A percentile compares a stretch with the other conserved stretches of the same genome.
phyloP scores from a whole-genome alignment of 2,329 filamentous ascomycete genomes.

The Salinomyces thailandicus region DNA sequence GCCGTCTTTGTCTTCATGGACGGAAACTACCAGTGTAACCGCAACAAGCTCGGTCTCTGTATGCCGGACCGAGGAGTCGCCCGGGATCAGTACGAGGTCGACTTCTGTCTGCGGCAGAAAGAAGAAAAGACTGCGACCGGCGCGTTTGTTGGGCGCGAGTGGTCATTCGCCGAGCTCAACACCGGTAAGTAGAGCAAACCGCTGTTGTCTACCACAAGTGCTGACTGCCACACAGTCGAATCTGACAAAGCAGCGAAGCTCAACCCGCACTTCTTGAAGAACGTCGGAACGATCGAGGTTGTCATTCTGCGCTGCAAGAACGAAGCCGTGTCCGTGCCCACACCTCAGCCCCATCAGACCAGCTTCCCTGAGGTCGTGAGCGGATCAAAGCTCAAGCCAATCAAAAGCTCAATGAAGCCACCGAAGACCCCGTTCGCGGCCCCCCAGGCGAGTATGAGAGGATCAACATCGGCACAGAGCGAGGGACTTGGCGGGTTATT shows the following conservation, averaged over 20 bases:
- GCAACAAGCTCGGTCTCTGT: conserved; percentile 37
- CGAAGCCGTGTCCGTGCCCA: conserved; percentile 6
- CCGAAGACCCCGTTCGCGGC: no score
- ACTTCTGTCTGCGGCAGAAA: conserved; percentile 44
- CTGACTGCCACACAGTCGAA: conserved; percentile 18
- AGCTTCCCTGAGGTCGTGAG: no score
- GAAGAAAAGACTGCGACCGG: conserved; percentile 39
- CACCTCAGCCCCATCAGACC: no score
- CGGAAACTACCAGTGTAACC: conserved; percentile 48
- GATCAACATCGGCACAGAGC: neutral
- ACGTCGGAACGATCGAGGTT: conserved; percentile 40
- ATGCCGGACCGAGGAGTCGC: conserved; percentile 20
- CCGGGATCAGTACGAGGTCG: conserved; percentile 30
- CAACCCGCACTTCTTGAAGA: conserved; percentile 26
- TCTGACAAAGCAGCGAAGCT: conserved; percentile 28
- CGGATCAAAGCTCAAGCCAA: no score
- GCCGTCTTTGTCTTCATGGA: conserved; percentile 49
- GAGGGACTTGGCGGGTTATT: conserved; percentile 19
- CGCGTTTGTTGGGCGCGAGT: conserved; percentile 41
- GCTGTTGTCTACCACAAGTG: neutral
- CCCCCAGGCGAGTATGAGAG: neutral
- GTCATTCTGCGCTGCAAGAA: conserved; percentile 35
- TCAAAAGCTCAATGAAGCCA: no score
- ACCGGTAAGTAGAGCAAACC: conserved; percentile 29
- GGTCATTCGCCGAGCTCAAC: conserved; percentile 43